phyloP scores from a whole-genome alignment of 2,329 filamentous ascomycete species.

The Daldinia eschscholtzii region DNA sequence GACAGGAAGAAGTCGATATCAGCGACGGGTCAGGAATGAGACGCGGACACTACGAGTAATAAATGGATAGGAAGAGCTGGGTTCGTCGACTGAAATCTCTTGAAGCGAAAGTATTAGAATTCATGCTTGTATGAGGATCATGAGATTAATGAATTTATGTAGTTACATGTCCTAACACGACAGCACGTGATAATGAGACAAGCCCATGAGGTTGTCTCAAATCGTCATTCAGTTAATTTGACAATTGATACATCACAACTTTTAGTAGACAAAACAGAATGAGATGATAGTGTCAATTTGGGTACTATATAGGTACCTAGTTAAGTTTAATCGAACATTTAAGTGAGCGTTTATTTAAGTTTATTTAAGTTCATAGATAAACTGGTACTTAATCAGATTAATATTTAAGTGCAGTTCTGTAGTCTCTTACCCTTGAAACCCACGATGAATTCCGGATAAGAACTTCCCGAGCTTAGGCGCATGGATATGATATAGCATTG shows the following conservation, averaged over 20 bases:
- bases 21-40: slow-evolving; percentile 25
- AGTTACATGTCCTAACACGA: background rate
- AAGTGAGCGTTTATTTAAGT: background rate
- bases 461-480: slow-evolving; percentile 24
- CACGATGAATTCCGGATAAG: slow-evolving; percentile 26
- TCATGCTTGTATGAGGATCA: background rate
- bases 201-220: background rate
- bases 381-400: background rate
- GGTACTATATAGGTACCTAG: background rate
- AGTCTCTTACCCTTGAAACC: background rate
- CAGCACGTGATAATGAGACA: background rate
- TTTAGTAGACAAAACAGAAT: background rate
- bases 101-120: background rate
- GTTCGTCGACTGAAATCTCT: background rate
- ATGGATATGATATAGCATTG: background rate
- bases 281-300: background rate
- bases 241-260: background rate
- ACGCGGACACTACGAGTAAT: background rate
- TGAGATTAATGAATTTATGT: background rate
- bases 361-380: no score
- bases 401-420: background rate
- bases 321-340: background rate
- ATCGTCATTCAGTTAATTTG: background rate
- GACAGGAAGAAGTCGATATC: slow-evolving; percentile 25
- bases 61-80: background rate